Percentiles rank a stretch among this genome's conserved stretches.
Conservation (phyloP, 164 flowering plant genomes). For the Umbellularia californica region DNA sequence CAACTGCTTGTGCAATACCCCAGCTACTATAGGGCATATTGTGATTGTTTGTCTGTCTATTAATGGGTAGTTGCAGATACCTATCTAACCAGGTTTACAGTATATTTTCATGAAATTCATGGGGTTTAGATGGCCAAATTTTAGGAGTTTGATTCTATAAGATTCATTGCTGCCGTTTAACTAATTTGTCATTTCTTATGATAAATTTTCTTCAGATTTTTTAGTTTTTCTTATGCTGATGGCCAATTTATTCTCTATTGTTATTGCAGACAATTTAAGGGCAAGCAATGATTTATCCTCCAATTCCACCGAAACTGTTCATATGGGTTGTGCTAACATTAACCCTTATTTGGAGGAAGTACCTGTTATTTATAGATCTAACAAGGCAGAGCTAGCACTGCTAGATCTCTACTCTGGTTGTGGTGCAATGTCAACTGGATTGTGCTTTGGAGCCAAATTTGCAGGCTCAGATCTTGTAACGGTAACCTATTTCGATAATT, state of each 20-base stretch:
- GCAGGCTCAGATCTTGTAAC: constrained; percentile 59
- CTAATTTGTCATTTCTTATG: not conserved
- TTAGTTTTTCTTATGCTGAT: not conserved
- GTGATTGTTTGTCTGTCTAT: too few relatives aligned
- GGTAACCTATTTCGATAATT: constrained; percentile 30
- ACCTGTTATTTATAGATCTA: constrained; percentile 12
- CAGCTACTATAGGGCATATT: too few relatives aligned
- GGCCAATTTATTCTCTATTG: not conserved
- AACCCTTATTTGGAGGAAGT: constrained; percentile 14
- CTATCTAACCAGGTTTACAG: too few relatives aligned
- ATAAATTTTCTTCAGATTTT: not conserved
- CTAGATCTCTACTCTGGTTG: constrained; percentile 67
- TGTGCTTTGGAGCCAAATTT: constrained; percentile 74
- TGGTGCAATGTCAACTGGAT: constrained; percentile 94
- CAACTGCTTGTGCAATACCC: not conserved
- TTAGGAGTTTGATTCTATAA: too few relatives aligned
- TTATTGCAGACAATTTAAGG: constrained; percentile 25
- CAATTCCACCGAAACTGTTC: constrained; percentile 18
- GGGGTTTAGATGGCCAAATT: too few relatives aligned
- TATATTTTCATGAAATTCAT: too few relatives aligned
- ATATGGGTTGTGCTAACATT: constrained; percentile 8
- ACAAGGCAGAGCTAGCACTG: constrained; percentile 39
- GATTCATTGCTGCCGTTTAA: not conserved
- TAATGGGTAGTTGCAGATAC: too few relatives aligned
- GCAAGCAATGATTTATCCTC: constrained; percentile 24